These are phyloP conservation scores for Xanthoceras sorbifolium DNA, from an alignment of 345 rosid species.

Conservation along the genomic window DNA sequence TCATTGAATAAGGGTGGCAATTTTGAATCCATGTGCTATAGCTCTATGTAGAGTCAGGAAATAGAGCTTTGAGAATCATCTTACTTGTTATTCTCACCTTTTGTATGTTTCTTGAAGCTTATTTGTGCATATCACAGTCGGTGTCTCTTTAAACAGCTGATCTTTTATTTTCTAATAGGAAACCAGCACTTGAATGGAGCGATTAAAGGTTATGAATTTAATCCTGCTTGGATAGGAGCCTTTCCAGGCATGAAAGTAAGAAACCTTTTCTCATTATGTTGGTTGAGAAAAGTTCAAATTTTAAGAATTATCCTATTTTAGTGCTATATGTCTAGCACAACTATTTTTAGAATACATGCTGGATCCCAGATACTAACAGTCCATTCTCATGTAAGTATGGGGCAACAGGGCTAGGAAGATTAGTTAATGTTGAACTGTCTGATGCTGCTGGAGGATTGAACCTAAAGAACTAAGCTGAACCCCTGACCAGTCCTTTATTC, in stretches of 20 bases:
- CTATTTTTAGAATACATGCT: constrained; percentile 1
- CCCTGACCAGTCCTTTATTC: not conserved
- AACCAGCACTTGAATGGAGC: constrained; percentile 31
- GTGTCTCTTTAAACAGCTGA: constrained; percentile 20
- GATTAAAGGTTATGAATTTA: constrained; percentile 27
- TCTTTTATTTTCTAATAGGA: constrained; percentile 21
- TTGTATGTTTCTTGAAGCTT: not conserved
- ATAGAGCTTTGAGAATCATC: not conserved
- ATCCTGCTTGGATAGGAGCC: constrained; percentile 42
- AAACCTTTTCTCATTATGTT: constrained; percentile 6
- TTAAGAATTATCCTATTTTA: not conserved
- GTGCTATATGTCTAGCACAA: not conserved
- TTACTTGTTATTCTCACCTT: not conserved
- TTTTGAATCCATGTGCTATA: not conserved
- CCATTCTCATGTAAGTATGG: not conserved
- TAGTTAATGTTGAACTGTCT: not conserved
- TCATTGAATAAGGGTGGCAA: not conserved
- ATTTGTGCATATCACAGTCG: not conserved
- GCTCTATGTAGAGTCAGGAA: not conserved
- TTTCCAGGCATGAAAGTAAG: constrained; percentile 33
- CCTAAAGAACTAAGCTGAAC: not conserved
- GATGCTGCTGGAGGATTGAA: constrained; percentile 1
- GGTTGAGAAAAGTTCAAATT: not conserved
- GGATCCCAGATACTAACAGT: not conserved
- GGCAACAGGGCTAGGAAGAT: not conserved